phyloP scores from a whole-genome alignment of 345 rosid genomes.

The Punica granatum region DNA sequence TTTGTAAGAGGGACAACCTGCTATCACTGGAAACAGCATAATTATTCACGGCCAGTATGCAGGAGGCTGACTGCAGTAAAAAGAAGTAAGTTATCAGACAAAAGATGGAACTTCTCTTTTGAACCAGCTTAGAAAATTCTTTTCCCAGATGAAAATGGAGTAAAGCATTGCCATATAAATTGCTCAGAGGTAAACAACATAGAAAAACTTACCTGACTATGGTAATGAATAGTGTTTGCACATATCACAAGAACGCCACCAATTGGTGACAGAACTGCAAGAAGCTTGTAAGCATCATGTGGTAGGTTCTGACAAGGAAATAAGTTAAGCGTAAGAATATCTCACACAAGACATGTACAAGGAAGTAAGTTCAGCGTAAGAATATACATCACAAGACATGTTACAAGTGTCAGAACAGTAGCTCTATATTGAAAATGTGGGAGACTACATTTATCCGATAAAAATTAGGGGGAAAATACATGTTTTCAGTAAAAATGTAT shows the following conservation, averaged over 20 bases:
- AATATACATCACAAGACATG: background rate
- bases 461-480: background rate
- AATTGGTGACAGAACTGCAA: conserved; percentile 92
- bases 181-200: background rate
- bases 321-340: background rate
- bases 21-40: conserved; percentile 65
- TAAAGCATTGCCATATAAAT: background rate
- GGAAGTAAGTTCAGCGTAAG: background rate
- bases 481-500: background rate
- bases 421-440: background rate
- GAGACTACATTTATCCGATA: no score
- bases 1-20: background rate
- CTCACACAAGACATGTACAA: background rate
- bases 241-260: conserved; percentile 93
- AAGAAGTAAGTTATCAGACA: background rate
- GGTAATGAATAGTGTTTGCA: conserved; percentile 83
- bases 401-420: background rate
- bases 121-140: background rate
- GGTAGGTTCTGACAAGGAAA: conserved; percentile 68
- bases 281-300: conserved; percentile 91
- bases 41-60: conserved; percentile 77
- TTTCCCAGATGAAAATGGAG: background rate
- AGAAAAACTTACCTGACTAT: conserved; percentile 61
- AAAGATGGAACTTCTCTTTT: background rate
- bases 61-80: conserved; percentile 70